A percentile compares a stretch with the other conserved stretches of the same genome.
These are phyloP conservation scores for Trametes pubescens DNA, from an alignment of 1,284 basidiomycete species.

Conservation along the genomic window DNA sequence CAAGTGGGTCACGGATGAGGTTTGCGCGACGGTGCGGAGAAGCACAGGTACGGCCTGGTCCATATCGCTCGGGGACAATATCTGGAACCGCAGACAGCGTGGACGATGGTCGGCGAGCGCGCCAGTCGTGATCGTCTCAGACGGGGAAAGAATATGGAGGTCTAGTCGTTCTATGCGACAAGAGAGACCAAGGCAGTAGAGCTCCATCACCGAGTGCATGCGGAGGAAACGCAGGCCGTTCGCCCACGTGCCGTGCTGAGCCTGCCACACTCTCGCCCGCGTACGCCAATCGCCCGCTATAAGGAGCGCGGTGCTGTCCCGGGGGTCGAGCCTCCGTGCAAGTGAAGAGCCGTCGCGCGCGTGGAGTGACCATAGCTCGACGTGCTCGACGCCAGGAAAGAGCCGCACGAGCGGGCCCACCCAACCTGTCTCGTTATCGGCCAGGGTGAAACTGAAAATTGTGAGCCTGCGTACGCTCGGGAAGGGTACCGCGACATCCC, in stretches of 20 bases:
- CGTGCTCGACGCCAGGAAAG: constrained; percentile 2
- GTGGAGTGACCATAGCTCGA: neutral
- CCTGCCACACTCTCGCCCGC: constrained; percentile 1
- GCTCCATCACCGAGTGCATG: neutral
- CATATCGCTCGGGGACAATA: neutral
- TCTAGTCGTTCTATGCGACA: constrained; percentile 3
- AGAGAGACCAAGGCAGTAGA: constrained; percentile 12
- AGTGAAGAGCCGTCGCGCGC: neutral
- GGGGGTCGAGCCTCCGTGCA: neutral
- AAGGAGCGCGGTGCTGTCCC: neutral
- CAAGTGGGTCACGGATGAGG: constrained; percentile 3
- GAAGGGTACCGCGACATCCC: neutral
- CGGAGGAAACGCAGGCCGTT: constrained; percentile 8
- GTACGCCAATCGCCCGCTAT: neutral
- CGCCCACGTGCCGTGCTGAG: constrained; percentile 5
- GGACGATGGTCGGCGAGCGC: neutral
- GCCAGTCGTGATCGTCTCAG: neutral
- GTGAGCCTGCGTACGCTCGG: neutral
- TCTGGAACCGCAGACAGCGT: neutral
- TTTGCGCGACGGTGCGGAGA: neutral
- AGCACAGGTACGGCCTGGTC: neutral
- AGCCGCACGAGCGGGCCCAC: constrained; percentile 3
- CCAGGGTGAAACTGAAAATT: neutral
- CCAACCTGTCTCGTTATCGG: neutral
- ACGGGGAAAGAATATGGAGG: neutral